Conservation (phyloP, 1,284 basidiomycete species). For the Gomphus bonarii region DNA sequence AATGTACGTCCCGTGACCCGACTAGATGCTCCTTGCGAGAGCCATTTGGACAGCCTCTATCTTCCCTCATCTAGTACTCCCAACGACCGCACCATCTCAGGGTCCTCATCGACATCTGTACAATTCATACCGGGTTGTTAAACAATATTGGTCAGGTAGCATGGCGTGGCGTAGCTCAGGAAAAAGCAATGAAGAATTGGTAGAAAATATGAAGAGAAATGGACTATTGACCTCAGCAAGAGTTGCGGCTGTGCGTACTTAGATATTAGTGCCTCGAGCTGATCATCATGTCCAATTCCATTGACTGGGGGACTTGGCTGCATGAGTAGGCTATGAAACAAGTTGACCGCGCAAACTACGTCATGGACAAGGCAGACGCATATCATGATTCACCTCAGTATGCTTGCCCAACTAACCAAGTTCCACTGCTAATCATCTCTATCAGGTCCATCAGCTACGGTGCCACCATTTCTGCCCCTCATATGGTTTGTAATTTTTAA, state of each 20-base stretch:
- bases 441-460: slow-evolving; percentile 62
- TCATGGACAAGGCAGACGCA: slow-evolving; percentile 39
- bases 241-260: slow-evolving; percentile 32
- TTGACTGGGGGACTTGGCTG: not conserved
- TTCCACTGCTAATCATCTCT: not conserved
- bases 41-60: not conserved
- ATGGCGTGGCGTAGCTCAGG: slow-evolving; percentile 84
- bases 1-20: not conserved
- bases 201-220: slow-evolving; percentile 50
- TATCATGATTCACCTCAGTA: slow-evolving; percentile 79
- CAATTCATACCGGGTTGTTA: not conserved
- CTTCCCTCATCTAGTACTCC: not conserved
- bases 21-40: slow-evolving; percentile 1
- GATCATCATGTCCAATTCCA: not conserved
- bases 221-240: slow-evolving; percentile 47
- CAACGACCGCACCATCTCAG: not conserved
- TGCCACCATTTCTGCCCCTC: slow-evolving; percentile 86
- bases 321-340: slow-evolving; percentile 51
- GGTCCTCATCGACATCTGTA: not conserved
- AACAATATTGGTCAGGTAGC: slow-evolving; percentile 11
- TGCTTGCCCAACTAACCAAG: slow-evolving; percentile 15
- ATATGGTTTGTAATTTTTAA: slow-evolving; percentile 50
- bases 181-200: slow-evolving; percentile 56
- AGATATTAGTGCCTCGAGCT: not conserved
- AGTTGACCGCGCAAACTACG: slow-evolving; percentile 71